A percentile compares a stretch with the other conserved stretches of the same genome.
Conservation (phyloP, 805 yeast species). For the Candida palmyrensis region DNA sequence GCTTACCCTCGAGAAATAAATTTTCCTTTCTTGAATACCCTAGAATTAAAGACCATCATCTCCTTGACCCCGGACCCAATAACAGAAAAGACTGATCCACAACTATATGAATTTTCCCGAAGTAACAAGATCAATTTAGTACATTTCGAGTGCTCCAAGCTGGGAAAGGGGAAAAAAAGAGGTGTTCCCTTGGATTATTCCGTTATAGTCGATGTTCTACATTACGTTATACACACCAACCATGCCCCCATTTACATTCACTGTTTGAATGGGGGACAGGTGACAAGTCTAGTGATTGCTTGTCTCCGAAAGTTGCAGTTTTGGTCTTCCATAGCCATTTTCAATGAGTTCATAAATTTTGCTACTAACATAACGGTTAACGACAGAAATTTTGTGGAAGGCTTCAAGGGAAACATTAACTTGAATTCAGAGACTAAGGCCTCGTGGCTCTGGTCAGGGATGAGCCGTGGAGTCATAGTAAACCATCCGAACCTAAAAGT, state of each 20-base stretch:
- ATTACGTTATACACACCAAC: slow-evolving; percentile 51
- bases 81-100: slow-evolving; percentile 45
- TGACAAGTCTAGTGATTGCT: slow-evolving; percentile 78
- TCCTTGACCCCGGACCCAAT: slow-evolving; percentile 79
- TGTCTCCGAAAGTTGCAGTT: slow-evolving; percentile 76
- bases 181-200: slow-evolving; percentile 75
- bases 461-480: slow-evolving; percentile 52
- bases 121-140: slow-evolving; percentile 52
- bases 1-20: slow-evolving; percentile 81
- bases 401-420: slow-evolving; percentile 60
- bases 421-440: slow-evolving; percentile 43
- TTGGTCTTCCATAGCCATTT: slow-evolving; percentile 87
- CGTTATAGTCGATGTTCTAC: slow-evolving; percentile 56
- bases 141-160: slow-evolving; percentile 62
- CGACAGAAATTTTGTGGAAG: slow-evolving; percentile 80
- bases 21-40: slow-evolving; percentile 58
- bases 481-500: slow-evolving; percentile 50
- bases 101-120: slow-evolving; percentile 47
- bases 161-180: slow-evolving; percentile 76
- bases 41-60: slow-evolving; percentile 65
- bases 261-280: slow-evolving; percentile 86
- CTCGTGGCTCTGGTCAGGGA: slow-evolving; percentile 64
- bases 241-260: slow-evolving; percentile 75
- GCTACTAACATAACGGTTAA: slow-evolving; percentile 74
- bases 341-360: slow-evolving; percentile 76